Base-by-base conservation (phyloP, 306 rosid species). In the Rosa persica region DNA sequence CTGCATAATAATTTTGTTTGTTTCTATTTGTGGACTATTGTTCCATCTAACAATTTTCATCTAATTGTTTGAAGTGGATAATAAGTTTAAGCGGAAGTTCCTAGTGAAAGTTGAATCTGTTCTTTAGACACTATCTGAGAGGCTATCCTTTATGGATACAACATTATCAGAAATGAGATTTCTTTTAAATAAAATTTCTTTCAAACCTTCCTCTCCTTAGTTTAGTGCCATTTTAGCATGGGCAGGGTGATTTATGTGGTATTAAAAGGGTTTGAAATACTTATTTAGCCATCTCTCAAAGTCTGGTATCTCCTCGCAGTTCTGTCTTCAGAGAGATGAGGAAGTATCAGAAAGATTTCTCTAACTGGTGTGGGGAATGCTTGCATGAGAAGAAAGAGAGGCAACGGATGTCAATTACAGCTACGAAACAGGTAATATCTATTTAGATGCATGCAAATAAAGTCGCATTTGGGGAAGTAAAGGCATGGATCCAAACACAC, bases 341-440 rank as follows among this genome's bases (percentile, higher is more conserved):
- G 87, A 93, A 90, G 81, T 86, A 89, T 55, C 87, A 81, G 78
- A 91, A 78, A 78, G 91, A 85, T 75, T 90, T 85, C 86, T 79
- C 90, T 48, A 76, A 83, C 80, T 93, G 98, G 97, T 93, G 98
- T 34, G 98, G 91, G 68, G 98, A 91, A 81, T 93, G 98, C 87
- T 84, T 47, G 74, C 93, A 88, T 51, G 87, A 83, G 87, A 91
- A 90, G 84, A 89, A 78, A 78, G 98, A 93, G 73, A 89, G 89
- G 81, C 91, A 83, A 61, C 86, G 84, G 2, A 4, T 70, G 23
- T 79, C 97, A 30, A 72, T 91, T 69, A 79, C 83, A 43, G 89
- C 93, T 71, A 82, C 89, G 75, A 85, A 90, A 81, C 83, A 73
- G 96, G 97, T 93, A 83, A 79, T 67, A 75, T 76, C 39, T 17